Evolutionary conservation across 345 rosid genomes (phyloP).

Genomic region (Salix exigua): DNA sequence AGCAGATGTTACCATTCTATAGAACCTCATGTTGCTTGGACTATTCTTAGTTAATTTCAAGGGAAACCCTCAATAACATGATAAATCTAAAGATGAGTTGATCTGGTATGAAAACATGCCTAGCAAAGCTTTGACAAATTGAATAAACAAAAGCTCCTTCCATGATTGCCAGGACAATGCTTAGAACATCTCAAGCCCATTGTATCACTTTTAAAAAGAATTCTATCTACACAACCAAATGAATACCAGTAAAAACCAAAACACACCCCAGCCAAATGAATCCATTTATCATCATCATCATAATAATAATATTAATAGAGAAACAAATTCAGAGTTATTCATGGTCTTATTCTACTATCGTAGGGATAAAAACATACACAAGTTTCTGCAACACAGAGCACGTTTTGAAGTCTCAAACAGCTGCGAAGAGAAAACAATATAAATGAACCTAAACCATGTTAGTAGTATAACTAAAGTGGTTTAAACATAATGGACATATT

Average conservation of each 20-base stretch:
- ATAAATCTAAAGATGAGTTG: background rate
- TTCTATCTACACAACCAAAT: background rate
- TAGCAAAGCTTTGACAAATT: background rate
- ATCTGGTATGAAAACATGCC: background rate
- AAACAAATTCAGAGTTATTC: background rate
- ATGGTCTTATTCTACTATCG: background rate
- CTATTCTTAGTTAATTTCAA: background rate
- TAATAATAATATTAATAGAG: background rate
- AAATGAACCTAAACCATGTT: background rate
- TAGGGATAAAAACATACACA: conserved; percentile 49
- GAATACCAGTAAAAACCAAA: background rate
- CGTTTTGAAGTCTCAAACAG: conserved; percentile 76
- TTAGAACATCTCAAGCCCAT: background rate
- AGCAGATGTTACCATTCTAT: background rate
- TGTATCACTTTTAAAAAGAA: background rate
- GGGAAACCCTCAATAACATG: background rate
- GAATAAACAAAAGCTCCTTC: background rate
- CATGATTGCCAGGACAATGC: background rate
- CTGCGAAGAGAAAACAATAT: conserved; percentile 40
- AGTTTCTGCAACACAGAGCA: conserved; percentile 62
- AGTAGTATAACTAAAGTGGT: background rate
- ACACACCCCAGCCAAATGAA: background rate
- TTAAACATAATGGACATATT: background rate
- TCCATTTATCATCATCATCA: background rate
- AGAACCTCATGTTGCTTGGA: background rate